Conservation (phyloP, 176 grass and related monocot genomes). For the Carex littledalei region DNA sequence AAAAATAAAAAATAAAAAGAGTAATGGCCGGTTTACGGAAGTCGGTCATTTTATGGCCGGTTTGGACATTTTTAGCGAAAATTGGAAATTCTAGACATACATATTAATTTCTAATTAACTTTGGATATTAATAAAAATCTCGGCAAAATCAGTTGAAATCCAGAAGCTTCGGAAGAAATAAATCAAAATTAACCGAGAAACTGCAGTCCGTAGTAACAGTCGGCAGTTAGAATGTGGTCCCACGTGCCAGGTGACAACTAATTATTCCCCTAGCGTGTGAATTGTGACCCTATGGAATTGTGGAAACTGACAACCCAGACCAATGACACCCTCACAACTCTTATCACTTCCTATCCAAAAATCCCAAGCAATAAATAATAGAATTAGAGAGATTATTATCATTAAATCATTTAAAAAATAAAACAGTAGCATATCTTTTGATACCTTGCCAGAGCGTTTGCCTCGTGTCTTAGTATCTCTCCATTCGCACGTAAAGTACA, state of each 20-base stretch:
- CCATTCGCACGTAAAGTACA: conserved; percentile 12
- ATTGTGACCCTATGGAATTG: neutral
- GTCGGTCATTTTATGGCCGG: no score
- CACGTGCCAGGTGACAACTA: neutral
- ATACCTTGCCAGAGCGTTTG: conserved; percentile 4
- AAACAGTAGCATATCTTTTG: conserved; percentile 1
- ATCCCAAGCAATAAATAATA: conserved; percentile 16
- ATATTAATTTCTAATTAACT: no score
- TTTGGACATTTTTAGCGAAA: no score
- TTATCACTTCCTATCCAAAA: conserved; percentile 32
- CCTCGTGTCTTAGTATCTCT: neutral
- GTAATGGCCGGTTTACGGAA: no score
- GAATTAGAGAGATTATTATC: neutral
- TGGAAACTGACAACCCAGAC: conserved; percentile 16
- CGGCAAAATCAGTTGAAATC: neutral
- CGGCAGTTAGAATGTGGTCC: neutral
- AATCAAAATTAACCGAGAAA: neutral
- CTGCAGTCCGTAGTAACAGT: neutral
- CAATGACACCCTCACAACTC: conserved; percentile 25
- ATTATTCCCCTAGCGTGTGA: neutral
- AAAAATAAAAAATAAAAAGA: no score
- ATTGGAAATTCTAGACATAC: no score
- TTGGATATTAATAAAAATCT: no score
- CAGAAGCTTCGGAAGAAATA: neutral
- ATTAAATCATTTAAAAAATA: neutral